Percentiles rank a stretch among this genome's conserved stretches.
Conservation (phyloP, 306 rosid species). For the Vigna unguiculata region DNA sequence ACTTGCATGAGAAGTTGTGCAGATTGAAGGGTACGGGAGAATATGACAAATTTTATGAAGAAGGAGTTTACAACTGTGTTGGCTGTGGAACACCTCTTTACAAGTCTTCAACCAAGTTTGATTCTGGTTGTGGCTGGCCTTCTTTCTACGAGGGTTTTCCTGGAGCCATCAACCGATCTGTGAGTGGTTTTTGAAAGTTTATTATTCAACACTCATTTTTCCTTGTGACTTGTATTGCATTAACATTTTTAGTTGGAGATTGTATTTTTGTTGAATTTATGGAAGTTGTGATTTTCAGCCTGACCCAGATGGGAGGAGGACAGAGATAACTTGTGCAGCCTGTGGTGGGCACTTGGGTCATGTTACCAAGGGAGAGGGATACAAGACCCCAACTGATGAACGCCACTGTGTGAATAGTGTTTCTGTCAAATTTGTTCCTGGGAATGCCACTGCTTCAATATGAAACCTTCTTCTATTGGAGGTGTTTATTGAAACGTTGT, state of each 20-base stretch:
- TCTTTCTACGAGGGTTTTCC: constrained; percentile 92
- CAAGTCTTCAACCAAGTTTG: constrained; percentile 78
- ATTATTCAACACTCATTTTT: neutral
- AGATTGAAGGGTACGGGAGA: constrained; percentile 80
- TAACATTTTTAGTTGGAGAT: neutral
- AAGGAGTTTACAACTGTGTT: constrained; percentile 77
- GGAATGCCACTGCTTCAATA: constrained; percentile 46
- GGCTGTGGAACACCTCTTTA: constrained; percentile 88
- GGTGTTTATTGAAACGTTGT: neutral
- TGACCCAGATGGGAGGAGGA: constrained; percentile 90
- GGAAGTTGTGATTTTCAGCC: constrained; percentile 55
- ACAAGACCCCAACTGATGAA: constrained; percentile 79
- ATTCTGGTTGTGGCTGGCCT: constrained; percentile 98
- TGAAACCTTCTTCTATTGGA: constrained; percentile 36
- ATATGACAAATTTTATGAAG: constrained; percentile 77
- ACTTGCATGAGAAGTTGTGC: constrained; percentile 22
- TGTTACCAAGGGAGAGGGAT: constrained; percentile 85
- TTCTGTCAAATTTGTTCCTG: constrained; percentile 68
- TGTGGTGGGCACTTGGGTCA: constrained; percentile 89
- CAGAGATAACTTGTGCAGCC: constrained; percentile 89
- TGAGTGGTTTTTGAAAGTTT: constrained; percentile 43
- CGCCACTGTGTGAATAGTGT: constrained; percentile 92
- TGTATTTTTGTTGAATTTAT: constrained; percentile 8
- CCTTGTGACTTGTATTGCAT: neutral
- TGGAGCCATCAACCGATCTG: constrained; percentile 79